Evolutionary conservation across 2,329 filamentous ascomycete species (phyloP).

Genomic region (Penicillium digitatum): DNA sequence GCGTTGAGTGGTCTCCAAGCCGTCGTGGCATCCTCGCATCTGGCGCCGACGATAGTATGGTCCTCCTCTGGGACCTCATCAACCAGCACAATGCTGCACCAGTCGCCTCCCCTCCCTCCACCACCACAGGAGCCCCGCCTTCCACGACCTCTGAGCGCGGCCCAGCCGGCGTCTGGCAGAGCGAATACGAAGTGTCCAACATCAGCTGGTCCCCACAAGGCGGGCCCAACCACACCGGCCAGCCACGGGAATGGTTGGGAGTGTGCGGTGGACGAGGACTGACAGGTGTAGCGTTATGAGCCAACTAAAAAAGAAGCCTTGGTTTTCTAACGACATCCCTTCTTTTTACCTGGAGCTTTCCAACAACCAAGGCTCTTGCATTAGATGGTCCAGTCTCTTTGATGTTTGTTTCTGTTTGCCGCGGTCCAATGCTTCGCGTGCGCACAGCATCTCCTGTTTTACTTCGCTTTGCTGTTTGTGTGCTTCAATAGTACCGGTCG

Average conservation of each 20-base stretch:
- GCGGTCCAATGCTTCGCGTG: not conserved
- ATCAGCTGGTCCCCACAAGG: slow-evolving; percentile 47
- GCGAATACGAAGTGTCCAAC: slow-evolving; percentile 47
- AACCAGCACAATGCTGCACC: slow-evolving; percentile 57
- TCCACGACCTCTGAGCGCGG: slow-evolving; percentile 41
- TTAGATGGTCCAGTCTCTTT: slow-evolving; percentile 19
- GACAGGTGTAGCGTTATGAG: slow-evolving; percentile 44
- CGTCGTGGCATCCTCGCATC: slow-evolving; percentile 85
- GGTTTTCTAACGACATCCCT: slow-evolving; percentile 4
- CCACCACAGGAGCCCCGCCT: slow-evolving; percentile 22
- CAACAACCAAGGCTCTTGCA: slow-evolving; percentile 10
- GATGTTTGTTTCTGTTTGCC: not conserved
- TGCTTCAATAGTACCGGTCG: not conserved
- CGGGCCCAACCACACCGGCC: slow-evolving; percentile 32
- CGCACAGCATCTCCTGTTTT: not conserved
- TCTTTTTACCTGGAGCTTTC: slow-evolving; percentile 4
- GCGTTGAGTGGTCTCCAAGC: slow-evolving; percentile 90
- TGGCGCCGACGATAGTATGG: slow-evolving; percentile 85
- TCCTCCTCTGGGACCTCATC: slow-evolving; percentile 89
- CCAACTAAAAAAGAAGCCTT: slow-evolving; percentile 9
- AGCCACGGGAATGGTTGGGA: slow-evolving; percentile 42
- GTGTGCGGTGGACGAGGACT: slow-evolving; percentile 46
- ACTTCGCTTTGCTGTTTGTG: not conserved
- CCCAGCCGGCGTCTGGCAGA: slow-evolving; percentile 45
- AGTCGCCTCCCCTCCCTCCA: slow-evolving; percentile 38